phyloP scores from a whole-genome alignment of 805 yeast species.

The Myxozyma melibiosi region DNA sequence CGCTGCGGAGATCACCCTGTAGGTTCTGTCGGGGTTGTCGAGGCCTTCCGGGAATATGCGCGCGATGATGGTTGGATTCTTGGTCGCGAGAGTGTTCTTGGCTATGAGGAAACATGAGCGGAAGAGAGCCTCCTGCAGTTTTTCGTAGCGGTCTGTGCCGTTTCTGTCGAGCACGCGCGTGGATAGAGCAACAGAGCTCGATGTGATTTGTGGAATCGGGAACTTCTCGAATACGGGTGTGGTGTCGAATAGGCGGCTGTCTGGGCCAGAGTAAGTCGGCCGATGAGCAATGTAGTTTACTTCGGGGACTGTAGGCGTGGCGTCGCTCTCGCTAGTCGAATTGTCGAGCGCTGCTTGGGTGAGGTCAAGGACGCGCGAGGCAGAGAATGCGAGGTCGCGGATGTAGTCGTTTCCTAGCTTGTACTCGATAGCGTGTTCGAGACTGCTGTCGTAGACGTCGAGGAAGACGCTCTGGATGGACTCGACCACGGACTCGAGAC shows the following conservation, averaged over 20 bases:
- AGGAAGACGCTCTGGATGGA: conserved; percentile 12
- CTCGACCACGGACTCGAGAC: conserved; percentile 11
- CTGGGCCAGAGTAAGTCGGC: background rate
- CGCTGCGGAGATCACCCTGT: background rate
- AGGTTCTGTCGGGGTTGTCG: background rate
- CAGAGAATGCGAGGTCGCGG: conserved; percentile 3
- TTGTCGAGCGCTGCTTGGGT: background rate
- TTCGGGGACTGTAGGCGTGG: background rate
- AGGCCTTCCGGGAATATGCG: conserved; percentile 13
- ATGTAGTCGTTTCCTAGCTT: background rate
- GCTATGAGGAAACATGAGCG: conserved; percentile 16
- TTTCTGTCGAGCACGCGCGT: background rate
- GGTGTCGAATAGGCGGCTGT: background rate
- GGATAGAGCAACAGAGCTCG: background rate
- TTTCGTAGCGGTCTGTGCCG: conserved; percentile 4
- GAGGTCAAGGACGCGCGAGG: conserved; percentile 7
- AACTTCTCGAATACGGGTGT: conserved; percentile 1
- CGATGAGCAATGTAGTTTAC: background rate
- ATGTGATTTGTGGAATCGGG: background rate
- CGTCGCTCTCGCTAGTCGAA: background rate
- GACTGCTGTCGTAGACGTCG: conserved; percentile 13
- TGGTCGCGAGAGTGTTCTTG: background rate
- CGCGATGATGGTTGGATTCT: background rate
- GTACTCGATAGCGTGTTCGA: conserved; percentile 1
- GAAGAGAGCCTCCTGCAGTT: conserved; percentile 7